Percentiles rank a stretch among this genome's conserved stretches.
These are phyloP conservation scores for Hansenula sp. DNA, from an alignment of 1,139 yeast species.

Conservation along the genomic window DNA sequence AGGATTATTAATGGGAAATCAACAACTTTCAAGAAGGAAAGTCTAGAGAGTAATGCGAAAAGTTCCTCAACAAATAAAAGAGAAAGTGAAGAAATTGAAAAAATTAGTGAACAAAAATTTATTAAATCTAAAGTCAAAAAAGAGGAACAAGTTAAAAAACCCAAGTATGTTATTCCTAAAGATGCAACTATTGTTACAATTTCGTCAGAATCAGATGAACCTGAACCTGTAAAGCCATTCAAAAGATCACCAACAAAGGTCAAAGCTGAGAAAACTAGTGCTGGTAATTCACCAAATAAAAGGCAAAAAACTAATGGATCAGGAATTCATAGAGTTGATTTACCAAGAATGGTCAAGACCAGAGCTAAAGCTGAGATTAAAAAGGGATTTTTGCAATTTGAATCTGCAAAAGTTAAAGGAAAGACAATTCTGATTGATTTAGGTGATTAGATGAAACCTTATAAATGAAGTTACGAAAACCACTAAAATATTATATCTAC, in stretches of 20 bases:
- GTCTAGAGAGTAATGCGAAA: too few relatives aligned
- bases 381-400: not conserved
- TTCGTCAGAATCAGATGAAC: too few relatives aligned
- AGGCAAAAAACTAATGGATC: too few relatives aligned
- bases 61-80: not conserved
- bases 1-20: not conserved
- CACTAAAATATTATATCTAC: too few relatives aligned
- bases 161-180: too few relatives aligned
- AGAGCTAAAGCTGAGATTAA: not conserved
- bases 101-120: not conserved
- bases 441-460: too few relatives aligned
- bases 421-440: too few relatives aligned
- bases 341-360: not conserved
- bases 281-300: not conserved
- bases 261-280: not conserved
- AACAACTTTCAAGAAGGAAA: too few relatives aligned
- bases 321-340: not conserved
- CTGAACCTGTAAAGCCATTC: too few relatives aligned
- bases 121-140: not conserved
- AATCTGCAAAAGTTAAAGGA: too few relatives aligned
- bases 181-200: too few relatives aligned
- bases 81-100: not conserved
- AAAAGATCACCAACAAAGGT: not conserved
- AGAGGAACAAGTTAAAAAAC: not conserved
- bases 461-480: too few relatives aligned